Evolutionary conservation across 2,329 filamentous ascomycete species (phyloP).

Genomic region (Neonectria coccinea): DNA sequence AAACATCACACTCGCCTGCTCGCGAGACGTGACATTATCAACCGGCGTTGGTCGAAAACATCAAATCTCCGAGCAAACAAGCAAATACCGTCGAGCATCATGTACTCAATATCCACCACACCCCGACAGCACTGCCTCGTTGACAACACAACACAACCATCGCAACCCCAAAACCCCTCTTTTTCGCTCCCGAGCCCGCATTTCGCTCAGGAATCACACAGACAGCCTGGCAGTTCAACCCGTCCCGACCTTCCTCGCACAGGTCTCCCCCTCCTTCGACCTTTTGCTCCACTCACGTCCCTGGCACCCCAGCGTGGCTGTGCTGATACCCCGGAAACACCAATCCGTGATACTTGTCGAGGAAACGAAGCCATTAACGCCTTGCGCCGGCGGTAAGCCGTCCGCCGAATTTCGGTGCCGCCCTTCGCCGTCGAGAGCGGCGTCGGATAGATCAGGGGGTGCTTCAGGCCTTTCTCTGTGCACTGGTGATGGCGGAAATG

Average conservation of each 20-base stretch:
- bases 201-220: neutral
- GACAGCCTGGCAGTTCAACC: neutral
- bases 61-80: constrained; percentile 5
- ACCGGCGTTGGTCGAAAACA: neutral
- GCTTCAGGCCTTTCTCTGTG: neutral
- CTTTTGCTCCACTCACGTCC: constrained; percentile 5
- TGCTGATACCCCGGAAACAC: constrained; percentile 3
- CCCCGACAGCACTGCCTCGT: constrained; percentile 20
- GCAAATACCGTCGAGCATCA: constrained; percentile 1
- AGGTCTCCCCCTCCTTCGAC: neutral
- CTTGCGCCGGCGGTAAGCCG: neutral
- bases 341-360: constrained; percentile 15
- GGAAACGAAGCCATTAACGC: constrained; percentile 4
- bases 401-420: constrained; percentile 9
- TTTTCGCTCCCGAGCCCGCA: constrained; percentile 14
- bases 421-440: neutral
- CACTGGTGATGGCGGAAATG: neutral
- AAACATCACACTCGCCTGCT: constrained; percentile 1
- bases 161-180: constrained; percentile 8
- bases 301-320: constrained; percentile 14
- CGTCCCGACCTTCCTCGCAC: neutral
- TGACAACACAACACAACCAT: constrained; percentile 6
- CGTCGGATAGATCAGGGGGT: neutral
- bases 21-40: neutral
- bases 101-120: constrained; percentile 13